These are phyloP conservation scores for Nicotiana attenuata DNA, from an alignment of 257 asterid genomes.

Conservation along the genomic window DNA sequence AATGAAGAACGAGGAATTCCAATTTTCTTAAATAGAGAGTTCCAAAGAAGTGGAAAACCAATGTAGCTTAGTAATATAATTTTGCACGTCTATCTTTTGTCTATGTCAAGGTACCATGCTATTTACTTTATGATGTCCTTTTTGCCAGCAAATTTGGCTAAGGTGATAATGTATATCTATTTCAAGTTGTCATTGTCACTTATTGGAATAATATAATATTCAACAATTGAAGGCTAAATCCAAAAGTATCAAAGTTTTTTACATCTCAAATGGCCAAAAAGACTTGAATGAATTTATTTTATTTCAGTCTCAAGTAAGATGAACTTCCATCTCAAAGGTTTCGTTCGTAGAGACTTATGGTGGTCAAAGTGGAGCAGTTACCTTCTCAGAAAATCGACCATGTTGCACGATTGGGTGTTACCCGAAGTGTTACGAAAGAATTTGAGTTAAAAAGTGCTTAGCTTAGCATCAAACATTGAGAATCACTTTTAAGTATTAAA, in stretches of 20 bases:
- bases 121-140: neutral
- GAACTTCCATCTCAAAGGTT: too few relatives aligned
- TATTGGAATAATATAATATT: neutral
- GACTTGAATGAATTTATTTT: too few relatives aligned
- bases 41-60: neutral
- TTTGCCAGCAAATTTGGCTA: neutral
- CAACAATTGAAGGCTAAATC: neutral
- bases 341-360: too few relatives aligned
- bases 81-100: neutral
- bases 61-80: neutral
- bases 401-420: too few relatives aligned
- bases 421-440: too few relatives aligned
- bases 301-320: too few relatives aligned
- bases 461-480: too few relatives aligned
- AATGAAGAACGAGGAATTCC: neutral
- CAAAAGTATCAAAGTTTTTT: neutral
- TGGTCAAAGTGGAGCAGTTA: too few relatives aligned
- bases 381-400: too few relatives aligned
- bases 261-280: neutral
- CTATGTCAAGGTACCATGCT: neutral
- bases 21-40: neutral
- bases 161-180: neutral
- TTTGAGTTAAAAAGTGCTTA: too few relatives aligned
- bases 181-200: neutral
- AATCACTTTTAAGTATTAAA: too few relatives aligned